These are phyloP conservation scores for Globisporangium uncinulatum DNA, from an alignment of 352 stramenopile species.

Conservation along the genomic window DNA sequence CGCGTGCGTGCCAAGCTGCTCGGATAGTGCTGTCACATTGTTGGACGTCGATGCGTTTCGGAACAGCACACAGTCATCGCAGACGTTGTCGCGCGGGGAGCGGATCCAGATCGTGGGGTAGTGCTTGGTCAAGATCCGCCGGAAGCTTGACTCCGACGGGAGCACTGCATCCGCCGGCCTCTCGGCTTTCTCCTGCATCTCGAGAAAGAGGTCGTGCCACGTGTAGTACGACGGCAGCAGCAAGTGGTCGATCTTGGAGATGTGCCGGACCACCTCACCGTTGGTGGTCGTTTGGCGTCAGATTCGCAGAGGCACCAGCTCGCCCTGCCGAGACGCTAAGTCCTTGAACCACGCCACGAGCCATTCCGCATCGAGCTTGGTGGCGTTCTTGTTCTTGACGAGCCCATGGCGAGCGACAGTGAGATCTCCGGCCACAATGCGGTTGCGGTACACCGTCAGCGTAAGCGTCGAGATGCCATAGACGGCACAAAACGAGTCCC, in stretches of 20 bases:
- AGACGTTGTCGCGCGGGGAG: background rate
- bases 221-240: background rate
- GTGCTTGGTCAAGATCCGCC: background rate
- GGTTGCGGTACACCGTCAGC: background rate
- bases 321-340: background rate
- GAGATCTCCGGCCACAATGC: background rate
- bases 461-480: background rate
- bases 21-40: background rate
- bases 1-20: constrained; percentile 4
- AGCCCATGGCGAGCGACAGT: background rate
- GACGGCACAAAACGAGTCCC: background rate
- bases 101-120: background rate
- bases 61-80: background rate
- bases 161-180: background rate
- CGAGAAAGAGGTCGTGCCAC: background rate
- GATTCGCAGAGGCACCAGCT: background rate
- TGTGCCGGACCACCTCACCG: background rate
- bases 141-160: background rate
- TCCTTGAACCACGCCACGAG: background rate
- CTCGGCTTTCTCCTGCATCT: background rate
- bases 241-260: constrained; percentile 1
- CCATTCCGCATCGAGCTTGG: background rate
- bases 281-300: background rate
- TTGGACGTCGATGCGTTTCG: background rate
- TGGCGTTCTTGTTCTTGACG: background rate